These are phyloP conservation scores for Diaporthe eres DNA, from an alignment of 2,329 filamentous ascomycete species.

Conservation along the genomic window DNA sequence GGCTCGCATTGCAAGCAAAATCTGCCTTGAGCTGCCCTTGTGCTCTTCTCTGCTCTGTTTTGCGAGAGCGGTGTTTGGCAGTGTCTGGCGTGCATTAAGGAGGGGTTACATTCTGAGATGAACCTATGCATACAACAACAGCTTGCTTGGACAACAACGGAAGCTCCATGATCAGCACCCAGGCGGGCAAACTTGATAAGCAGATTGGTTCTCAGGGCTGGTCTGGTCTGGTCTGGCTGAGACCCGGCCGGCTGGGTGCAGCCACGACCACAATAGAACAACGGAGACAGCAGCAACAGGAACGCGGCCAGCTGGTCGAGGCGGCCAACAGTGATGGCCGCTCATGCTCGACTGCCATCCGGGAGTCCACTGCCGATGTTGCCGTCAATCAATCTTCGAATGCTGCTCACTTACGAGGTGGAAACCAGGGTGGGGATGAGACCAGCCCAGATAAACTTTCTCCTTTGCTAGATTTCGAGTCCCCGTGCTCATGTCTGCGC, in stretches of 20 bases:
- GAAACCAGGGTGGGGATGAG: not conserved
- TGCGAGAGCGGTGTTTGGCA: not conserved
- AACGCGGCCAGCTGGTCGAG: not conserved
- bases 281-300: not conserved
- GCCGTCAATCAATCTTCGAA: not conserved
- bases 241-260: slow-evolving; percentile 27
- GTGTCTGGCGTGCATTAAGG: slow-evolving; percentile 2
- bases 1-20: not conserved
- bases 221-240: slow-evolving; percentile 21
- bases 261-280: slow-evolving; percentile 14
- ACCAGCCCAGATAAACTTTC: slow-evolving; percentile 16
- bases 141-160: not conserved
- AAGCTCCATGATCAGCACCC: not conserved
- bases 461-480: not conserved
- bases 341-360: not conserved
- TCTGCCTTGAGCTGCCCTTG: not conserved
- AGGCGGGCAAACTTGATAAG: not conserved
- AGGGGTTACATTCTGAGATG: not conserved
- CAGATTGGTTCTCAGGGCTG: slow-evolving; percentile 3
- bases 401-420: not conserved
- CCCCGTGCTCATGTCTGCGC: not conserved
- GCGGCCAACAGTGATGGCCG: not conserved
- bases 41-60: not conserved
- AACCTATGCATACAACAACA: not conserved
- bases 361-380: not conserved